phyloP scores from a whole-genome alignment of 2,329 filamentous ascomycete species.

The Apiospora phragmitis region DNA sequence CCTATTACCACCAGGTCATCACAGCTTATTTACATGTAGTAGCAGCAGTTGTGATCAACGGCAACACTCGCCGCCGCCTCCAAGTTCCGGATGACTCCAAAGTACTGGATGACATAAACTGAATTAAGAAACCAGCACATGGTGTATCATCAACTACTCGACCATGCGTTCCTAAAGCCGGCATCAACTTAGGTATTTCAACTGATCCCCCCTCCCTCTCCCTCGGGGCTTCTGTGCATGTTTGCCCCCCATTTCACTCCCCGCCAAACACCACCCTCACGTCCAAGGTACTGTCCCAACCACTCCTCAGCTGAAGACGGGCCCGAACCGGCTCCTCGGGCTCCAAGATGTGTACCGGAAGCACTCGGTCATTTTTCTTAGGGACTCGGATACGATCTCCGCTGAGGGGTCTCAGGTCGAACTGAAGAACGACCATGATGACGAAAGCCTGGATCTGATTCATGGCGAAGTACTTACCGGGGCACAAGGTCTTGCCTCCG shows the following conservation, averaged over 20 bases:
- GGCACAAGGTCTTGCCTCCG: conserved; percentile 41
- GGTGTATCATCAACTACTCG: too few species aligned
- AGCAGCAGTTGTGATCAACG: not conserved
- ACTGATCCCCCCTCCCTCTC: too few species aligned
- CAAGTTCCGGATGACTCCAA: not conserved
- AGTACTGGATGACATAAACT: too few species aligned
- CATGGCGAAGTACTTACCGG: conserved; percentile 40
- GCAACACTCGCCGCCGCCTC: too few species aligned
- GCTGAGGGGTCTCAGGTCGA: conserved; percentile 26
- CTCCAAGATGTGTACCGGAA: conserved; percentile 34
- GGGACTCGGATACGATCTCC: conserved; percentile 27
- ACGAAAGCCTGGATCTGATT: conserved; percentile 38
- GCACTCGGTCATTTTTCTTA: conserved; percentile 29
- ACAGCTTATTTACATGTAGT: not conserved
- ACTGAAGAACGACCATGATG: conserved; percentile 32
- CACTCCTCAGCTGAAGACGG: not conserved
- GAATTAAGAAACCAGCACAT: too few species aligned
- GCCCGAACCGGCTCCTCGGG: conserved; percentile 26
- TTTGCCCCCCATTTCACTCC: not conserved
- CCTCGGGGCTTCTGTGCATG: not conserved
- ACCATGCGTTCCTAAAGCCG: too few species aligned
- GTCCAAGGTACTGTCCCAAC: not conserved
- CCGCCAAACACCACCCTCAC: not conserved
- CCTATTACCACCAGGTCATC: not conserved
- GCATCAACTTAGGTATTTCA: too few species aligned